Conservation (phyloP, 306 rosid genomes). For the Pterocarpus macrocarpus region DNA sequence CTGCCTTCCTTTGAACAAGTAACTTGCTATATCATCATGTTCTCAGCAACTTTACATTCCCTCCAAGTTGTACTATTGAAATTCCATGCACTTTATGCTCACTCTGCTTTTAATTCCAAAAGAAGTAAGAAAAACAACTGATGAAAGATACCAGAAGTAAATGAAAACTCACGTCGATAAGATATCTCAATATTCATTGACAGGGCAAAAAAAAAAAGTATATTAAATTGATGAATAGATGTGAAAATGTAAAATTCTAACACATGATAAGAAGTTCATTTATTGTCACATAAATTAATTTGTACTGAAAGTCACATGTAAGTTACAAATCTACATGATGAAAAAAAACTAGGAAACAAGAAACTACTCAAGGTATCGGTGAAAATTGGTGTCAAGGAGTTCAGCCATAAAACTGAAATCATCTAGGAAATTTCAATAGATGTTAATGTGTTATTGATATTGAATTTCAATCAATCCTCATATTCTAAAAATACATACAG, state of each 20-base stretch:
- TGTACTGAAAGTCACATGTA: conserved; percentile 8
- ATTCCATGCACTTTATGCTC: neutral
- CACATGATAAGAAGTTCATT: conserved; percentile 32
- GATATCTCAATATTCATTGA: conserved; percentile 11
- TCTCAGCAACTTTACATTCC: neutral
- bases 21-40: conserved; percentile 17
- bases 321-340: conserved; percentile 32
- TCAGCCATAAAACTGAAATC: neutral
- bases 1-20: neutral
- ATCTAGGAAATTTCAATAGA: conserved; percentile 54
- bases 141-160: neutral
- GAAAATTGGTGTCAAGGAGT: no score
- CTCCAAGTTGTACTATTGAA: conserved; percentile 18
- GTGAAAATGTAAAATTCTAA: conserved; percentile 6
- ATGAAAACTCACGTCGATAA: conserved; percentile 28
- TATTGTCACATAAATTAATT: conserved; percentile 35
- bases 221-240: neutral
- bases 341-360: conserved; percentile 27
- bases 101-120: conserved; percentile 26
- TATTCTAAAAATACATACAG: conserved; percentile 85
- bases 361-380: neutral
- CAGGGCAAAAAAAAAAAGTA: neutral
- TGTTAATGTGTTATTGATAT: conserved; percentile 87
- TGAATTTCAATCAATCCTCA: conserved; percentile 84
- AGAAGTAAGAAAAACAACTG: neutral